Percentiles rank a stretch among this genome's conserved stretches.
phyloP scores from a whole-genome alignment of 2,329 filamentous ascomycete genomes.

The Neofusicoccum umdonicola region DNA sequence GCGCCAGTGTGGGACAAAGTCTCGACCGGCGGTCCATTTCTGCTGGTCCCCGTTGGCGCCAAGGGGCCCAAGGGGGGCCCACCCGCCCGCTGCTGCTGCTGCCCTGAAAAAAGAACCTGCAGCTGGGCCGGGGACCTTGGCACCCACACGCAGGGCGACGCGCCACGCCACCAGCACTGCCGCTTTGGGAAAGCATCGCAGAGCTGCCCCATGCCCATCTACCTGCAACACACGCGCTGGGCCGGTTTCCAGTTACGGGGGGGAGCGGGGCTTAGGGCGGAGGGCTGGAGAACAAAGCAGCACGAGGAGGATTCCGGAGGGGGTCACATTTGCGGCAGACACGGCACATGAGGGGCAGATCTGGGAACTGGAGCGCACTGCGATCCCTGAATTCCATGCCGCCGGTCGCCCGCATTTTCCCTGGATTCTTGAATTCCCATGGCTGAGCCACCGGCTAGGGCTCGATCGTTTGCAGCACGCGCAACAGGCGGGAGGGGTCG shows the following conservation, averaged over 20 bases:
- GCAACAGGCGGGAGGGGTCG: neutral
- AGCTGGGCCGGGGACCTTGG: neutral
- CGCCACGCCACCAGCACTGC: neutral
- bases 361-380: neutral
- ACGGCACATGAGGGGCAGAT: neutral
- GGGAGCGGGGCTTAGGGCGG: no score
- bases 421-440: constrained; percentile 5
- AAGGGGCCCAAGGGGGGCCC: neutral
- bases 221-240: neutral
- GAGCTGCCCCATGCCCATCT: neutral
- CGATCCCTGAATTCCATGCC: constrained; percentile 1
- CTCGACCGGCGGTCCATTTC: constrained; percentile 4
- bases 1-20: neutral
- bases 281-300: neutral
- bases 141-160: neutral
- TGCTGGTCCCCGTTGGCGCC: neutral
- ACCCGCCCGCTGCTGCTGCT: neutral
- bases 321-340: neutral
- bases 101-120: neutral
- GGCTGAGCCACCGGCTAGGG: neutral
- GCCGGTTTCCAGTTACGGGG: no score
- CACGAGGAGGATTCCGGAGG: neutral
- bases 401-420: neutral
- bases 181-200: neutral
- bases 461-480: neutral